phyloP scores from a whole-genome alignment of 768 basidiomycete genomes.

The Podaxis sp. region DNA sequence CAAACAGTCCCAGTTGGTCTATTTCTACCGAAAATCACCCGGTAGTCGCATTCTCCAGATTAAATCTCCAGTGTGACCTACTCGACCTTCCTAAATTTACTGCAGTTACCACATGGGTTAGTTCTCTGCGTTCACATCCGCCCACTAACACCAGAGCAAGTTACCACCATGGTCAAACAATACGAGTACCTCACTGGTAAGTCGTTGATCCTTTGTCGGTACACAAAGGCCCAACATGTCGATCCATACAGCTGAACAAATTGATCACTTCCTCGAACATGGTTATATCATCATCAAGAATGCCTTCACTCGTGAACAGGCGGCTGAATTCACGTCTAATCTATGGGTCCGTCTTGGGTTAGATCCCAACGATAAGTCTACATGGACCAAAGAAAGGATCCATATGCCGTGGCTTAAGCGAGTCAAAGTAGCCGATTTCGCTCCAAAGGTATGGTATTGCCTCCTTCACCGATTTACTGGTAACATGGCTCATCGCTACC shows the following conservation, averaged over 20 bases:
- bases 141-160: neutral
- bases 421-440: constrained; percentile 44
- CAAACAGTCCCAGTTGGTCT: neutral
- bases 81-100: neutral
- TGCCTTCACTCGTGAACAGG: constrained; percentile 53
- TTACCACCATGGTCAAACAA: constrained; percentile 26
- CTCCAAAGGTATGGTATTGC: constrained; percentile 42
- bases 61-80: neutral
- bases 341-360: constrained; percentile 53
- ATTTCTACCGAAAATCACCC: constrained; percentile 7
- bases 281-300: constrained; percentile 53
- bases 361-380: constrained; percentile 52
- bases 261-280: constrained; percentile 53
- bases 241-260: constrained; percentile 39
- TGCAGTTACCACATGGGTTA: constrained; percentile 6
- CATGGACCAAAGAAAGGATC: constrained; percentile 52
- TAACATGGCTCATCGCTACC: constrained; percentile 32
- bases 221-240: neutral
- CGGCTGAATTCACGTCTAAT: constrained; percentile 47
- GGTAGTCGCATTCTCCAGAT: neutral
- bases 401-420: constrained; percentile 57
- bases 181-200: constrained; percentile 41
- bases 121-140: neutral
- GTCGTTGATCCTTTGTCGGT: constrained; percentile 11
- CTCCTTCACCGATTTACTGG: neutral